phyloP scores from a whole-genome alignment of 345 rosid species.

The Rhodamnia argentea region DNA sequence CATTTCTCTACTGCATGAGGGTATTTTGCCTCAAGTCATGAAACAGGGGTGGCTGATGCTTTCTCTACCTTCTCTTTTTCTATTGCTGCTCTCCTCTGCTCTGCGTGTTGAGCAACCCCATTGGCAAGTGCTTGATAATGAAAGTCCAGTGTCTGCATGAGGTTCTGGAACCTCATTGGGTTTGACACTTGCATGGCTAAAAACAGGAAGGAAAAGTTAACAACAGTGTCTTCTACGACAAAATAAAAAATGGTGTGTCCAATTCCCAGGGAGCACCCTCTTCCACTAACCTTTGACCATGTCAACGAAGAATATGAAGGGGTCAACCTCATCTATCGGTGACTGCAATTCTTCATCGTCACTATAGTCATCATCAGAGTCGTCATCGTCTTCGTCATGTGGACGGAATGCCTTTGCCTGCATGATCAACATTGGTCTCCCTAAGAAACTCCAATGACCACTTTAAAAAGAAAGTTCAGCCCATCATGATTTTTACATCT shows the following conservation, averaged over 20 bases:
- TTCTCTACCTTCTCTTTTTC: conserved; percentile 85
- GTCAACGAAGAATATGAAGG: conserved; percentile 86
- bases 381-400: conserved; percentile 55
- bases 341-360: conserved; percentile 94
- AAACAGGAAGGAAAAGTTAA: not conserved
- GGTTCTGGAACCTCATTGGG: conserved; percentile 75
- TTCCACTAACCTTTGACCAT: conserved; percentile 56
- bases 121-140: conserved; percentile 83
- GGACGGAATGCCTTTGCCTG: conserved; percentile 74
- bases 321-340: conserved; percentile 96
- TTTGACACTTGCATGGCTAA: conserved; percentile 70
- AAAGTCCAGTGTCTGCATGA: conserved; percentile 72
- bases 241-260: not conserved
- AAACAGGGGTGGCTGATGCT: conserved; percentile 36
- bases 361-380: conserved; percentile 84
- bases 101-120: conserved; percentile 91
- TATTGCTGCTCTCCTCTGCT: conserved; percentile 78
- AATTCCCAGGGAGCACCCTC: not conserved
- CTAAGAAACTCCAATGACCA: not conserved
- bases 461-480: not conserved
- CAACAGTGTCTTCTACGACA: not conserved
- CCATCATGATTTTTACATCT: not conserved
- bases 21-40: conserved; percentile 8
- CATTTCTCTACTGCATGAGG: not conserved
- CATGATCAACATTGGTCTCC: not conserved